Evolutionary conservation across 1,284 basidiomycete species (phyloP).

Genomic region (Irpex sp.): DNA sequence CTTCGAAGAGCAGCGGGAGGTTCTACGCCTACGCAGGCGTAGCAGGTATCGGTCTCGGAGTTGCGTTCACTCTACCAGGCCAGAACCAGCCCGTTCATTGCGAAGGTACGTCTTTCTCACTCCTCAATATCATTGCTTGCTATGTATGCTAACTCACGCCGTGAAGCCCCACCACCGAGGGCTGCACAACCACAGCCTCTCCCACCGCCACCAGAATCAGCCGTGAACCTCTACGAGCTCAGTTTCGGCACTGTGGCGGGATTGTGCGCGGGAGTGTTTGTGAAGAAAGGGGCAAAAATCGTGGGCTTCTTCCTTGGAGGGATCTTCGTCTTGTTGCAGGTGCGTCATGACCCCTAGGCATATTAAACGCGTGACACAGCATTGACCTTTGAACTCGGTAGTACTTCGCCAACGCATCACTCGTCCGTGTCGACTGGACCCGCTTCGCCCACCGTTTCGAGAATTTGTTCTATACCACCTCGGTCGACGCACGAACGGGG

Average conservation of each 20-base stretch:
- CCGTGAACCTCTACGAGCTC: slow-evolving; percentile 80
- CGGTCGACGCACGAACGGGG: slow-evolving; percentile 42
- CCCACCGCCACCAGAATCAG: slow-evolving; percentile 54
- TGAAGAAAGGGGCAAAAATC: slow-evolving; percentile 88
- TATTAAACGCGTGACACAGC: not conserved
- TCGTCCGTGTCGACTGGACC: slow-evolving; percentile 82
- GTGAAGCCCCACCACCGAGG: not conserved
- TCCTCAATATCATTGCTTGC: not conserved
- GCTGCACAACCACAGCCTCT: slow-evolving; percentile 13
- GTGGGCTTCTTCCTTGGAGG: slow-evolving; percentile 85
- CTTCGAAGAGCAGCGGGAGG: not conserved
- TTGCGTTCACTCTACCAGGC: slow-evolving; percentile 16
- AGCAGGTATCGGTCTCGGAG: slow-evolving; percentile 25
- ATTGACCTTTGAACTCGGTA: slow-evolving; percentile 27
- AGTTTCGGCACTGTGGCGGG: slow-evolving; percentile 87
- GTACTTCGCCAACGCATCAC: slow-evolving; percentile 72
- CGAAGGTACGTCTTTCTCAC: slow-evolving; percentile 25
- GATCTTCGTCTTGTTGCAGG: slow-evolving; percentile 85
- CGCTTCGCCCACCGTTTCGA: slow-evolving; percentile 64
- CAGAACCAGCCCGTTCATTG: slow-evolving; percentile 24
- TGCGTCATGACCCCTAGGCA: slow-evolving; percentile 28
- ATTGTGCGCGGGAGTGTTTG: slow-evolving; percentile 87
- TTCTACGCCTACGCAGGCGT: slow-evolving; percentile 17
- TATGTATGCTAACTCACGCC: not conserved
- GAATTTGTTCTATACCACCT: slow-evolving; percentile 58